Conservation (phyloP, 208 protist species). For the Leishmania aethiopica region DNA sequence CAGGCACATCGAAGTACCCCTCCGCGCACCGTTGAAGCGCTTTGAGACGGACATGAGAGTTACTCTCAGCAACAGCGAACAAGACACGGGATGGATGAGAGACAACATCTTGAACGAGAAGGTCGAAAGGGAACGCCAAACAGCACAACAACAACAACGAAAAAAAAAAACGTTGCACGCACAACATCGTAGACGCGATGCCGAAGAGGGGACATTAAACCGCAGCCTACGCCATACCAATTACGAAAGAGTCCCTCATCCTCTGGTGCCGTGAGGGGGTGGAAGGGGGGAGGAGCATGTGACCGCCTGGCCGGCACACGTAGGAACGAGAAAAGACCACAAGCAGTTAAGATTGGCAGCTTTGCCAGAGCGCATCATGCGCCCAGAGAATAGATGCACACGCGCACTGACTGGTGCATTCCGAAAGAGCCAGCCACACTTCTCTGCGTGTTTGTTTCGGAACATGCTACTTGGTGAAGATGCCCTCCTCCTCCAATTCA, state of each 20-base stretch:
- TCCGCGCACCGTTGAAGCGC: neutral
- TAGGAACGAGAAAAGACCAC: neutral
- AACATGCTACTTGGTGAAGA: conserved; percentile 47
- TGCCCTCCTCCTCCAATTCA: conserved; percentile 83
- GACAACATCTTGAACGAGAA: neutral
- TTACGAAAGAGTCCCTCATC: neutral
- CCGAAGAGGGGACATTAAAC: neutral
- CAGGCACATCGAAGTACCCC: neutral
- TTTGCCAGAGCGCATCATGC: neutral
- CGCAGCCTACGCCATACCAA: neutral
- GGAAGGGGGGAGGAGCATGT: neutral
- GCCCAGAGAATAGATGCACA: neutral
- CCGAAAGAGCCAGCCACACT: neutral
- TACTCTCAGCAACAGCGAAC: neutral
- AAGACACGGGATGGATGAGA: neutral
- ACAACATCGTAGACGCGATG: neutral
- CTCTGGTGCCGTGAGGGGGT: neutral
- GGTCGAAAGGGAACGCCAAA: neutral
- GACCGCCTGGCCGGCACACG: neutral
- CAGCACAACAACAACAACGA: neutral
- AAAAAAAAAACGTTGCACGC: neutral
- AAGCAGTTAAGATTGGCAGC: neutral
- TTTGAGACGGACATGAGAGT: neutral
- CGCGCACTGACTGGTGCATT: neutral
- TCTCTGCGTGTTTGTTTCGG: neutral